Percentiles rank a stretch among this genome's conserved stretches.
phyloP scores from a whole-genome alignment of 306 rosid species.

The Luffa aegyptiaca region DNA sequence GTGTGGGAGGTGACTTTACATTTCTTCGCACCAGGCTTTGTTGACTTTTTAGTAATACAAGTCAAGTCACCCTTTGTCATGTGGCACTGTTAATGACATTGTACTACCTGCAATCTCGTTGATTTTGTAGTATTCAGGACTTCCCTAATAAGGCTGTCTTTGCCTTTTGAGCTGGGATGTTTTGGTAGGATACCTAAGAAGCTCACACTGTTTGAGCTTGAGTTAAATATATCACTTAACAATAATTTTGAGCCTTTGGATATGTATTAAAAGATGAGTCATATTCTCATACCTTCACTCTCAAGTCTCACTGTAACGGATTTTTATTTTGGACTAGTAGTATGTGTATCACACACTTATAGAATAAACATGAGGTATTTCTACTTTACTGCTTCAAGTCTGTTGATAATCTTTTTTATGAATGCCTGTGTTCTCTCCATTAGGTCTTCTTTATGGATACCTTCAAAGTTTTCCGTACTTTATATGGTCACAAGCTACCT shows the following conservation, averaged over 20 bases:
- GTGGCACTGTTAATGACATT: not conserved
- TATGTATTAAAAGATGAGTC: not conserved
- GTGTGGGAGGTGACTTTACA: not conserved
- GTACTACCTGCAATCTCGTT: not conserved
- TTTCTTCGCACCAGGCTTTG: not conserved
- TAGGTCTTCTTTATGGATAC: conserved; percentile 77
- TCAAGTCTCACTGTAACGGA: not conserved
- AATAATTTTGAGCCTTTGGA: not conserved
- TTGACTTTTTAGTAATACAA: not conserved
- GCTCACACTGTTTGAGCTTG: not conserved
- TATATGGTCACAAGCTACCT: conserved; percentile 91
- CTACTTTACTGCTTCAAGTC: not conserved
- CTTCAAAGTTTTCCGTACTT: conserved; percentile 65
- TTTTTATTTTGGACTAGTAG: not conserved
- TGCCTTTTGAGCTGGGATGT: not conserved
- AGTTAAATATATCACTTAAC: not conserved
- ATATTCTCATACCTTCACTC: not conserved
- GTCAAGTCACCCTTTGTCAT: not conserved
- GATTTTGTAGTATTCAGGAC: not conserved
- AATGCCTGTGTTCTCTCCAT: conserved; percentile 4
- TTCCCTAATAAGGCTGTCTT: not conserved
- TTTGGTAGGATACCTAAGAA: not conserved
- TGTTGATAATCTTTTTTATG: conserved; percentile 13
- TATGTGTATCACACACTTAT: not conserved
- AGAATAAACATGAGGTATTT: not conserved